These are phyloP conservation scores for Oryza meyeriana DNA, from an alignment of 176 grass and related monocot species.

Conservation along the genomic window DNA sequence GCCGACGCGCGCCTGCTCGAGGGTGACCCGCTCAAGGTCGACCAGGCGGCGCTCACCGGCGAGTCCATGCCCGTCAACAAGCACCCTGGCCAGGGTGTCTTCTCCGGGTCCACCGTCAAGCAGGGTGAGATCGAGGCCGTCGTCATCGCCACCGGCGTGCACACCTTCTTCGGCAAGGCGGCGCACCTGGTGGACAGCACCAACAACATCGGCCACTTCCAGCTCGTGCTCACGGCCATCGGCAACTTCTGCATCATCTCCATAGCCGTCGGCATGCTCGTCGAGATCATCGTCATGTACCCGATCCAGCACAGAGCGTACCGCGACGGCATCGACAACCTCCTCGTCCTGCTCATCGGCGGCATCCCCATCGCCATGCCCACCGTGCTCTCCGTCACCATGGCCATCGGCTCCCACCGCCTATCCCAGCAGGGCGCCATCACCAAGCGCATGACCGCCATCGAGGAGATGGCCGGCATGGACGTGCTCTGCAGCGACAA, in stretches of 20 bases:
- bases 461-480: conserved; percentile 99
- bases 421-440: conserved; percentile 91
- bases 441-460: conserved; percentile 97
- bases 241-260: conserved; percentile 99
- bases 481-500: conserved; percentile 97
- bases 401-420: conserved; percentile 96
- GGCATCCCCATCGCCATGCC: conserved; percentile 98
- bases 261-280: conserved; percentile 66
- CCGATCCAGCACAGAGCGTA: conserved; percentile 74
- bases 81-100: conserved; percentile 60
- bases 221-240: conserved; percentile 83
- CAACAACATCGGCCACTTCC: conserved; percentile 95
- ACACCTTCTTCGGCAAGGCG: conserved; percentile 98
- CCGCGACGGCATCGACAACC: conserved; percentile 89
- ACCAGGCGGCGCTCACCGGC: conserved; percentile 88
- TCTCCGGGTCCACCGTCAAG: conserved; percentile 90
- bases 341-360: conserved; percentile 88
- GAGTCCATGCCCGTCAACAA: conserved; percentile 85
- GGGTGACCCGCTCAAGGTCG: conserved; percentile 92
- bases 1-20: conserved; percentile 78
- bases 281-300: conserved; percentile 88
- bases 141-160: conserved; percentile 90
- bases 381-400: conserved; percentile 88
- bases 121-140: conserved; percentile 95
- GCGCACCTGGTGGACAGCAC: conserved; percentile 95